Base-by-base conservation (phyloP, 2,329 filamentous ascomycete genomes). In the Exophiala xenobiotica region DNA sequence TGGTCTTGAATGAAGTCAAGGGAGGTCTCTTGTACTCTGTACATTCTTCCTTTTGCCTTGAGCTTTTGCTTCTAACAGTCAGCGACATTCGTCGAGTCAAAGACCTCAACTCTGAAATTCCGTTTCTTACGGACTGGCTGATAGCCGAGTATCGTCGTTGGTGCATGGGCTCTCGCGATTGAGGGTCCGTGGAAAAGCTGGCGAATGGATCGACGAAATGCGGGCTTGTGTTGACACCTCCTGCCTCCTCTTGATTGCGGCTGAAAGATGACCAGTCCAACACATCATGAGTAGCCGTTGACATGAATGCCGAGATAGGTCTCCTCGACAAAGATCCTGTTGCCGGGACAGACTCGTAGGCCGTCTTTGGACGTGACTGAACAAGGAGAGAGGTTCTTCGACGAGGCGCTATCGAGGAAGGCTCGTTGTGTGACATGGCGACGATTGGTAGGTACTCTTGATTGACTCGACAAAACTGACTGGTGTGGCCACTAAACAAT, bases 301-400 rank as follows among this genome's bases (percentile, higher is more conserved):
- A 39, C 46, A 46, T 47, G 8, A 60, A 39, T 22, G 57, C 57
- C 46, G 56, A 54, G 27, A 29, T 50, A 39, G 49, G 58, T 39
- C 46, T 38, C 23, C 19, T 19, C 5, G 33, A 14, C 9, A 38
- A 23, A 19, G 33, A 19, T 23, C 33, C 35, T 12, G 53, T 38
- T 20, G 47, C 45, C 6, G 43, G 20, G 6, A 50, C 12, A 35
- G 20, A 22, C 19, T 53, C 47, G 43, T 46, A 53, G 4, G 70
- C 64, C 5, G 69, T 73, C 20, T 65, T 65, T 11, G 71, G 69
- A 39, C 70, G 68, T 45, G 64, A 49, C 52, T 64, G 66, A 46
- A 68, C 59, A 9, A 69, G 66, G 29, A 74, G 55, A 12, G 72
- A 74, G 23, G 70, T 64, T 55, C 68, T 67, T 51, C 69, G 67